Evolutionary conservation across 2,329 filamentous ascomycete genomes (phyloP).

Genomic region (Paecilomyces variotii): DNA sequence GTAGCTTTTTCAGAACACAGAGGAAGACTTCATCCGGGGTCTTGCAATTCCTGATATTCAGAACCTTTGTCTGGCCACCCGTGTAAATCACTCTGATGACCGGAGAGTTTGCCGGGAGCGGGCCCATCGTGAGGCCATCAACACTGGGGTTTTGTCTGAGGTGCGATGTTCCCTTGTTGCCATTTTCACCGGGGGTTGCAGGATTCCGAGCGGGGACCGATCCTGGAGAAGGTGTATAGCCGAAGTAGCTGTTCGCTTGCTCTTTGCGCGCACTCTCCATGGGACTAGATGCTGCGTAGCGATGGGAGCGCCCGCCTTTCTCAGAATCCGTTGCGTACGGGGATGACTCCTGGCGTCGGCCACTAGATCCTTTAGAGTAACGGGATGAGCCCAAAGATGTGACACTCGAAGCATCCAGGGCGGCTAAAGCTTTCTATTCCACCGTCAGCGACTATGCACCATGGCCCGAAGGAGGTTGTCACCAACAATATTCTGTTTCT

Average conservation of each 20-base stretch:
- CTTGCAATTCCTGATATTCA: slow-evolving; percentile 86
- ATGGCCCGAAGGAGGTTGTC: background rate
- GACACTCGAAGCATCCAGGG: slow-evolving; percentile 59
- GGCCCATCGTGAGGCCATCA: slow-evolving; percentile 78
- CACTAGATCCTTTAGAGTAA: slow-evolving; percentile 46
- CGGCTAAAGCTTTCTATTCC: slow-evolving; percentile 70
- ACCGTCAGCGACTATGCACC: slow-evolving; percentile 8
- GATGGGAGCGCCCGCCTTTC: slow-evolving; percentile 44
- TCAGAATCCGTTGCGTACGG: slow-evolving; percentile 56
- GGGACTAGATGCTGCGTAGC: slow-evolving; percentile 54
- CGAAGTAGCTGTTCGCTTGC: slow-evolving; percentile 45
- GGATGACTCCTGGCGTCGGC: slow-evolving; percentile 62
- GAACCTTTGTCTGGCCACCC: slow-evolving; percentile 81
- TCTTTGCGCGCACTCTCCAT: slow-evolving; percentile 47
- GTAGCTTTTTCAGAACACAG: slow-evolving; percentile 79
- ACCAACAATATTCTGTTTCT: slow-evolving; percentile 76
- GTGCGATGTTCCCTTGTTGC: slow-evolving; percentile 59
- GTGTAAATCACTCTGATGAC: slow-evolving; percentile 91
- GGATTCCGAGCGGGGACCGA: slow-evolving; percentile 48
- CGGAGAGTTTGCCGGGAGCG: slow-evolving; percentile 75
- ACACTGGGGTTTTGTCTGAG: slow-evolving; percentile 74
- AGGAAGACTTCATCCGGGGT: slow-evolving; percentile 89
- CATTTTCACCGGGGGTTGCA: slow-evolving; percentile 55
- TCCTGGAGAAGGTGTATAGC: slow-evolving; percentile 45
- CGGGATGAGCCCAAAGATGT: slow-evolving; percentile 59